Evolutionary conservation across 1,284 basidiomycete genomes (phyloP), one percentile per base, ranked within the genome.

Genomic region (Irpex rosettiformis): DNA sequence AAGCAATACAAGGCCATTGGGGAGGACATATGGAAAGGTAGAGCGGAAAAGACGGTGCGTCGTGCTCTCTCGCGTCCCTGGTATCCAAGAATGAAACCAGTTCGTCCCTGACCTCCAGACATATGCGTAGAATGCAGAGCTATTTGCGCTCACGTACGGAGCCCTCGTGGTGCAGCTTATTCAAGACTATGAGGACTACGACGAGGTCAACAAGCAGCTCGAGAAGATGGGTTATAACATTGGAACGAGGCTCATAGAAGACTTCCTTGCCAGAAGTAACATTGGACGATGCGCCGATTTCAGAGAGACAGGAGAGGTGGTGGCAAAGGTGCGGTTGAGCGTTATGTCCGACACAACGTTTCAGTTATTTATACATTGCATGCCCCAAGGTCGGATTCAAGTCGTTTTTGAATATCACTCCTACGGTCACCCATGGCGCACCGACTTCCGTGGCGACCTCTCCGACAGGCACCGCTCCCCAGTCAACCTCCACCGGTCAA

Each of bases 151-250:
- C 61, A 99, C 96, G 24, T 99, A 99, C 68, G 97, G 97, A 55
- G 94, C 96, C 16, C 83, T 99, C 52, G 97, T 99, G 54, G 94
- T 98, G 37, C 97, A 99, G 77, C 85, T 99, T 62, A 94, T 99
- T 66, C 96, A 98, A 72, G 97, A 99, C 75, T 99, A 98, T 70
- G 96, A 99, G 71, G 96, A 99, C 77, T 99, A 98, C 67, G 80
- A 80, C 13, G 93, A 96, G 72, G 89, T 92, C 62, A 92, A 92
- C 72, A 89, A 88, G 67, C 89, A 92, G 68, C 83, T 92, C 2
- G 89, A 92, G 65, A 86, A 86, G 70, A 98, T 98, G 96, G 97
- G 97, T 3, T 98, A 98, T 75, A 98, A 96, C 73, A 99, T 99
- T 64, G 97, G 97, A 30, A 96, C 90, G 27, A 81, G 97, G 45